These are phyloP conservation scores for Nannochloris sp. DNA, from an alignment of 139 green algal species.

Conservation along the genomic window DNA sequence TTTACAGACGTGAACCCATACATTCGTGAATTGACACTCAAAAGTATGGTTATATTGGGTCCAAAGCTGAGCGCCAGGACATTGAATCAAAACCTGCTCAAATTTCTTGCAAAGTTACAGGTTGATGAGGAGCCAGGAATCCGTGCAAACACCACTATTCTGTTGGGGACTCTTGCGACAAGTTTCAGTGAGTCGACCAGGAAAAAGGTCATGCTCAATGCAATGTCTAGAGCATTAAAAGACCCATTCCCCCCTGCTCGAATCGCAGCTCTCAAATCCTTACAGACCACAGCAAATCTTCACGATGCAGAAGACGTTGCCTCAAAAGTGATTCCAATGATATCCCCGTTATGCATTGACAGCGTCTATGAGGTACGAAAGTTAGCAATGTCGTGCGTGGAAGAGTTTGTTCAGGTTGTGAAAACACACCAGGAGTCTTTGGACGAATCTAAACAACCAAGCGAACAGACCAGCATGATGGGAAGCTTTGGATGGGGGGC, in stretches of 20 bases:
- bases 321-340: slow-evolving; percentile 61
- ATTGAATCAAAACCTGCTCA: slow-evolving; percentile 78
- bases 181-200: slow-evolving; percentile 69
- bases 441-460: background rate
- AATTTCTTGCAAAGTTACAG: slow-evolving; percentile 92
- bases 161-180: slow-evolving; percentile 86
- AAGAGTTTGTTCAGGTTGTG: slow-evolving; percentile 30
- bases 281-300: slow-evolving; percentile 59
- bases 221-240: slow-evolving; percentile 83
- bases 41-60: slow-evolving; percentile 77
- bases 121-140: slow-evolving; percentile 94
- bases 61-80: slow-evolving; percentile 84
- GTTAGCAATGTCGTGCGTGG: slow-evolving; percentile 37
- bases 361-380: slow-evolving; percentile 50
- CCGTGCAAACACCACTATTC: slow-evolving; percentile 96
- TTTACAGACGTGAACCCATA: slow-evolving; percentile 87
- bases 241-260: slow-evolving; percentile 78
- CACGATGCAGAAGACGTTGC: slow-evolving; percentile 69
- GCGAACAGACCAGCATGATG: background rate
- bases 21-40: slow-evolving; percentile 94
- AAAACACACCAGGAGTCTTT: slow-evolving; percentile 14
- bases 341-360: slow-evolving; percentile 74
- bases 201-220: slow-evolving; percentile 88
- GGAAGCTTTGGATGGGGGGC: slow-evolving; percentile 10
- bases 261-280: slow-evolving; percentile 60